Conservation (phyloP, 2,329 filamentous ascomycete species). For the Botrytis medusae region DNA sequence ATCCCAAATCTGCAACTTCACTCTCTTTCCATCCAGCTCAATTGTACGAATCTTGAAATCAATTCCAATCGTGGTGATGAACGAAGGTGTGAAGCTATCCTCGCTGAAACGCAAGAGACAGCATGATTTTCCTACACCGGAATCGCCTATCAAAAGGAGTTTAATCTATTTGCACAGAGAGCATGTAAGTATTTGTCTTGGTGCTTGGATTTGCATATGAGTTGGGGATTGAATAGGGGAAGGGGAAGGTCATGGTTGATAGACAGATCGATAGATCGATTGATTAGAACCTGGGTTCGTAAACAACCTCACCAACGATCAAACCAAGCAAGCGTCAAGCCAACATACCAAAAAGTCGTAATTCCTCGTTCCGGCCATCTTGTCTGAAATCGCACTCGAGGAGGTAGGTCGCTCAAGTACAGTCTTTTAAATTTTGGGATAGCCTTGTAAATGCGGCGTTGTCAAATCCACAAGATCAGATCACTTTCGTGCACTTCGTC, state of each 20-base stretch:
- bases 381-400: slow-evolving; percentile 25
- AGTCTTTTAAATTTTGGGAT: slow-evolving; percentile 14
- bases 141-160: slow-evolving; percentile 99
- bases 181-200: background rate
- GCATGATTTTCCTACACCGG: slow-evolving; percentile 99
- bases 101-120: slow-evolving; percentile 96
- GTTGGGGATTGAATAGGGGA: slow-evolving; percentile 8
- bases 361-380: slow-evolving; percentile 96
- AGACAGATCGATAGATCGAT: background rate
- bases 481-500: slow-evolving; percentile 10
- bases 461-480: slow-evolving; percentile 18
- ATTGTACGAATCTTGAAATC: slow-evolving; percentile 99
- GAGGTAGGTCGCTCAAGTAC: slow-evolving; percentile 23
- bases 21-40: slow-evolving; percentile 96
- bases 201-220: background rate
- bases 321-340: background rate
- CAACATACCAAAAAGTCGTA: slow-evolving; percentile 90
- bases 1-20: slow-evolving; percentile 99
- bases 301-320: background rate
- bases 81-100: slow-evolving; percentile 98
- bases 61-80: slow-evolving; percentile 99
- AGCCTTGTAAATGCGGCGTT: slow-evolving; percentile 18
- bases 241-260: slow-evolving; percentile 7
- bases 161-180: slow-evolving; percentile 58
- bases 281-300: background rate